Conservation (phyloP, 495 filamentous ascomycete species). For the Emericellopsis terricola region DNA sequence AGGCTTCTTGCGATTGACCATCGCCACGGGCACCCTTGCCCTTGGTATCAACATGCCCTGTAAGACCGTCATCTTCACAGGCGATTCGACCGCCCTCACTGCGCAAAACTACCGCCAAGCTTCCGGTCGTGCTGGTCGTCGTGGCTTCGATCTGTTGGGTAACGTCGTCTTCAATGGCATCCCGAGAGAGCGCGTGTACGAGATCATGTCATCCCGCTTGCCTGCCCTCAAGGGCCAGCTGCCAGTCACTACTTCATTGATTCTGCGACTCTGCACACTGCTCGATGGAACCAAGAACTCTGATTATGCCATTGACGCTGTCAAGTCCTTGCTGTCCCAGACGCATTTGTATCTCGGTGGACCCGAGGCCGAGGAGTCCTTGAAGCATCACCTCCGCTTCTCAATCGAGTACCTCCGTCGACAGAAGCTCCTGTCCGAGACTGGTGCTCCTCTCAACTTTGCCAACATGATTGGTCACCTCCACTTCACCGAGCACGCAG, state of each 20-base stretch:
- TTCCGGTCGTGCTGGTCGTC: slow-evolving; percentile 57
- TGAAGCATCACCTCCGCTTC: slow-evolving; percentile 59
- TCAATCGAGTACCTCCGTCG: slow-evolving; percentile 64
- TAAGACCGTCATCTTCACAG: slow-evolving; percentile 61
- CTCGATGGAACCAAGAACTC: slow-evolving; percentile 45
- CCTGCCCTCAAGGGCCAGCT: slow-evolving; percentile 64
- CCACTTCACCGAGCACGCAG: slow-evolving; percentile 51
- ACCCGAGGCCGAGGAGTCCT: slow-evolving; percentile 36
- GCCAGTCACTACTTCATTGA: slow-evolving; percentile 53
- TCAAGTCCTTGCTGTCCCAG: slow-evolving; percentile 49
- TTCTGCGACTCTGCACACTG: slow-evolving; percentile 48
- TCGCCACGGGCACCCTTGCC: slow-evolving; percentile 60
- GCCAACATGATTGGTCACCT: slow-evolving; percentile 47
- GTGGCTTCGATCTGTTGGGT: slow-evolving; percentile 63
- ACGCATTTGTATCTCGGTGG: slow-evolving; percentile 52
- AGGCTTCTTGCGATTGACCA: slow-evolving; percentile 51
- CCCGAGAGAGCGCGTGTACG: slow-evolving; percentile 30
- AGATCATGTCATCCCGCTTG: slow-evolving; percentile 50
- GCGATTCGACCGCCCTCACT: slow-evolving; percentile 52
- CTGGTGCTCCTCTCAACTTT: slow-evolving; percentile 50
- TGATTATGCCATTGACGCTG: slow-evolving; percentile 36
- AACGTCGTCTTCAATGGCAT: slow-evolving; percentile 63
- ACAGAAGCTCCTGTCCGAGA: slow-evolving; percentile 38
- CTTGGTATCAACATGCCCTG: slow-evolving; percentile 79
- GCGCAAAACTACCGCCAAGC: slow-evolving; percentile 61